Evolutionary conservation across 83 land plant genomes (phyloP).

Genomic region (Diphasiastrum complanatum): DNA sequence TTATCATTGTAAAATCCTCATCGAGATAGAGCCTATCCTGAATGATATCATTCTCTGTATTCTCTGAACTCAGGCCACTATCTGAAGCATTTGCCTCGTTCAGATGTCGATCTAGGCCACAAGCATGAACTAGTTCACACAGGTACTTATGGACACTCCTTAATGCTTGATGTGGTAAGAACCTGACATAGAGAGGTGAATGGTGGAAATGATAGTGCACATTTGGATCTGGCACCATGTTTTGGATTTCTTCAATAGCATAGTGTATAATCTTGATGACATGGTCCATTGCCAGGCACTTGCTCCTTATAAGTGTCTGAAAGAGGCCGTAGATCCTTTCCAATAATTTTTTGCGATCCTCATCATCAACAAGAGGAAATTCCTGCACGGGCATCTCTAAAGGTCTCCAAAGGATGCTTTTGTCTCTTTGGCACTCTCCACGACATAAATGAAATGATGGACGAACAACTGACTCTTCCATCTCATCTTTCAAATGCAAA

Average conservation of each 20-base stretch:
- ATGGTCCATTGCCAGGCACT: slow-evolving; percentile 60
- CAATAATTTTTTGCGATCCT: slow-evolving; percentile 53
- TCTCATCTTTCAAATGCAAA: no score
- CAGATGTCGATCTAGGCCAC: slow-evolving; percentile 47
- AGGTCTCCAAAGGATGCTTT: background rate
- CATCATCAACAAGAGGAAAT: slow-evolving; percentile 59
- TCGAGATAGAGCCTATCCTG: slow-evolving; percentile 45
- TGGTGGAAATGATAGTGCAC: slow-evolving; percentile 44
- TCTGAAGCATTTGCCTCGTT: slow-evolving; percentile 26
- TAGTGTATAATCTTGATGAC: slow-evolving; percentile 65
- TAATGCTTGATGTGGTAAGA: slow-evolving; percentile 51
- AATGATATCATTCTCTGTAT: slow-evolving; percentile 20
- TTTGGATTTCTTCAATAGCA: slow-evolving; percentile 58
- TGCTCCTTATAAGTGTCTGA: slow-evolving; percentile 43
- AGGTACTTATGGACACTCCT: slow-evolving; percentile 58
- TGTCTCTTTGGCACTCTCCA: slow-evolving; percentile 11
- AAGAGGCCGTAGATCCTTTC: slow-evolving; percentile 53
- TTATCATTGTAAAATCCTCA: slow-evolving; percentile 42
- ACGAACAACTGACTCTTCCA: no score
- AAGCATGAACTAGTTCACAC: slow-evolving; percentile 58
- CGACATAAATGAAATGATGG: no score
- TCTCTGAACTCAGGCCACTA: background rate
- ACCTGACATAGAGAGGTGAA: slow-evolving; percentile 62
- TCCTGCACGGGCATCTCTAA: slow-evolving; percentile 10
- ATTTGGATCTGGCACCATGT: slow-evolving; percentile 45